Base-by-base conservation (phyloP, 2,329 filamentous ascomycete species). In the Dothidotthia symphoricarpi region DNA sequence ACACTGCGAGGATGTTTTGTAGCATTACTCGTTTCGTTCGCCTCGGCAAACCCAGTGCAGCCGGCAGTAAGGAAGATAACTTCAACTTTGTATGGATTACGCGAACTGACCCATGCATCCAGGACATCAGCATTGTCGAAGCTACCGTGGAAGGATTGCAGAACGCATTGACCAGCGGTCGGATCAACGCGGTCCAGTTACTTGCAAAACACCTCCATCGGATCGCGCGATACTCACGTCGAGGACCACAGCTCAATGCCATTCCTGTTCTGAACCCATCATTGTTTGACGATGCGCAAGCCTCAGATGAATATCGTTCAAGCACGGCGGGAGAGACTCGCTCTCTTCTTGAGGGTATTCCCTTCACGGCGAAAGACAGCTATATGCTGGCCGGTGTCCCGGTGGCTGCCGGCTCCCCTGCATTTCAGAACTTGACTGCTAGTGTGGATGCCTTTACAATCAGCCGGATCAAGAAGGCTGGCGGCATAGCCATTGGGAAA, bases 301-400 rank as follows among this genome's bases (percentile, higher is more conserved):
- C 64, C 3, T 73, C 73, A 3, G 73, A 76, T 56, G 61, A 63
- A 3, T 55, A 67, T 11, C 63, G 72, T 22, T 63, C 63, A 9
- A 46, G 53, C 1, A n/a, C n/a, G n/a, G n/a, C n/a, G n/a, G 68
- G 67, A 3, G 40, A 57, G 3, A 31, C 60, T 6, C 35, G 41
- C 2, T 55, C 69, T 6, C 61, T 58, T 0, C 60, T 80, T 0
- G 75, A 80, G 41, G 75, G 77, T 1, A 76, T 80, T 6, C 75
- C 76, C 0, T 78, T 68, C 39, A 76, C 75, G 0, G 61, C 77
- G 41, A 80, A 81, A 51, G 77, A 81, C 51, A 73, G 67, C 43
- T 78, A 73, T 60, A 76, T 72, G 45, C 70, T 74, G n/a, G 64
- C 67, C 22, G 73, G 73, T 3, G 70, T 78, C 67, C 75, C 71